Percentiles rank a stretch among this genome's conserved stretches.
phyloP scores from a whole-genome alignment of 2,329 filamentous ascomycete species.

The Cryoendolithus antarcticus region DNA sequence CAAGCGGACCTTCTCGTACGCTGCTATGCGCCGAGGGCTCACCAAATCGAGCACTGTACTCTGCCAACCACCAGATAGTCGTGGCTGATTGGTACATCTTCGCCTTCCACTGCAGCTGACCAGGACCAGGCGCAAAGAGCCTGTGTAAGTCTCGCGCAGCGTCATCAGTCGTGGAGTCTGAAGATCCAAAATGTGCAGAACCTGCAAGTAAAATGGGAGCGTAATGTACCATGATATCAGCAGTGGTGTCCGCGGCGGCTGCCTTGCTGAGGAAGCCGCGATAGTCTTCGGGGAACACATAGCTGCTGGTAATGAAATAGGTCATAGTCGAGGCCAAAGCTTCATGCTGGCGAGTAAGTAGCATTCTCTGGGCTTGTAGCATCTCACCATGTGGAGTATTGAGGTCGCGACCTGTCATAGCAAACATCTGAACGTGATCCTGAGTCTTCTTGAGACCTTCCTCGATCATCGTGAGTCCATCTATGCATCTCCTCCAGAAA shows the following conservation, averaged over 20 bases:
- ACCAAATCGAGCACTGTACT: conserved; percentile 71
- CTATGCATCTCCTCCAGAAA: conserved; percentile 63
- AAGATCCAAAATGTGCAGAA: conserved; percentile 66
- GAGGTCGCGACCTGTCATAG: conserved; percentile 57
- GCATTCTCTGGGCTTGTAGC: conserved; percentile 66
- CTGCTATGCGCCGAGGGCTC: conserved; percentile 5
- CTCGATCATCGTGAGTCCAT: conserved; percentile 64
- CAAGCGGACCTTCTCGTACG: conserved; percentile 2
- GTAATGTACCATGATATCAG: conserved; percentile 64
- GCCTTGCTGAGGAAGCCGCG: conserved; percentile 55
- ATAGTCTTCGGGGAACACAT: conserved; percentile 61
- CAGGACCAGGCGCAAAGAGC: conserved; percentile 52
- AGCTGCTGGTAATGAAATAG: conserved; percentile 63
- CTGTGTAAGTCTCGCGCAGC: conserved; percentile 60
- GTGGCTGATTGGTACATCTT: conserved; percentile 68
- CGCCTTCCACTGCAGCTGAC: conserved; percentile 59
- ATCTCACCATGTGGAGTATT: conserved; percentile 59
- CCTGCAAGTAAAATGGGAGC: conserved; percentile 67
- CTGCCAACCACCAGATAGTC: conserved; percentile 75
- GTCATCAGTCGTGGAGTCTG: conserved; percentile 55
- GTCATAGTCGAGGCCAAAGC: conserved; percentile 69
- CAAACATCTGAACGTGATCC: conserved; percentile 63
- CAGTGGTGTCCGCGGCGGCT: conserved; percentile 63
- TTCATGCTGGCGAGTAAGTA: conserved; percentile 81
- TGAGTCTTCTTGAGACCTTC: conserved; percentile 61